Evolutionary conservation across 1,284 basidiomycete genomes (phyloP), one percentile per base, ranked within the genome.

Genomic region (Microbotryum lychnidis-dioicae): DNA sequence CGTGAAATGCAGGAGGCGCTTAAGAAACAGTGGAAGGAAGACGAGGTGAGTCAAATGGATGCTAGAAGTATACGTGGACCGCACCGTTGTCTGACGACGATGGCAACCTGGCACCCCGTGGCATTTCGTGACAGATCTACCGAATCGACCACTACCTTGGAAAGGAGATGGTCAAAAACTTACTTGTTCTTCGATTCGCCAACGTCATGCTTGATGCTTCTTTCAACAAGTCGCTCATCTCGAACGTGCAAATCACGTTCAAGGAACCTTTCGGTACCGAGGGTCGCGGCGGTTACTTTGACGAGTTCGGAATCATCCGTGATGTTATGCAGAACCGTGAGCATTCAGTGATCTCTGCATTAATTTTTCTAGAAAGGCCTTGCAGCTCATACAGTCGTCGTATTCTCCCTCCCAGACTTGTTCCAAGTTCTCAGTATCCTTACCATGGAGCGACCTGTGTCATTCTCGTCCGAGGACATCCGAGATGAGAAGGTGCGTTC

Each of bases 91-190:
- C 23, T 20, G 18, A 23, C 18, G 23, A 51, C 27, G 23, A 23
- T 5, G 33, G 16, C 37, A 48, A 51, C 20, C 51, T 48, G 23
- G n/a, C 46, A 46, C 8, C 4, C 29, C 18, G 3, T 9, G 9
- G 23, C 6, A 14, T 4, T 6, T 9, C 3, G 14, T 25, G 12
- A 5, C 53, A 73, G 80, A 97, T 91, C 10, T 97, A 89, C 84
- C 88, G 92, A 66, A 97, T 97, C 75, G 92, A 97, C 77, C 92
- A 97, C 75, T 97, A 97, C 76, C 86, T 97, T 60, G 92, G 92
- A 66, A 97, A 97, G 80, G 92, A 97, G 81, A 97, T 97, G 92
- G 89, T 96, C 75, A 97, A 97, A 81, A 97, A 97, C 76, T 76
- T 97, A 61, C 86, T 97, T 65, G 89, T 96, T 42, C 80, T 96